Percentiles rank a stretch among this genome's conserved stretches.
These are phyloP conservation scores for Malassezia caprae DNA, from an alignment of 1,284 basidiomycete species.

Conservation along the genomic window DNA sequence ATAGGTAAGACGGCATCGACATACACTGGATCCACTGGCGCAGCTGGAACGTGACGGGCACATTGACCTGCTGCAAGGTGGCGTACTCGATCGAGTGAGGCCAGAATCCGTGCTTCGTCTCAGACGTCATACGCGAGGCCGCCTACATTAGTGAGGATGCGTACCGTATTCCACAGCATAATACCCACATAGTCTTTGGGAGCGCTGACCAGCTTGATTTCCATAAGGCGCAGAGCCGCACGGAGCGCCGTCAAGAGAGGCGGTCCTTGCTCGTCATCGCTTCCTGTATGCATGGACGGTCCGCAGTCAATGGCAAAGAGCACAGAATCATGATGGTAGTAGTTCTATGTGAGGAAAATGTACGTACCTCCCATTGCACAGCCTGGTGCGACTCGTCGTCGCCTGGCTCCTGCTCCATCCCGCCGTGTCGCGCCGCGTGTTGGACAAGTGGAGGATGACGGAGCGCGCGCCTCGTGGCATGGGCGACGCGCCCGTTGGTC, in stretches of 20 bases:
- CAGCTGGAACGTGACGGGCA: conserved; percentile 53
- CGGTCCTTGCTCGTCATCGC: conserved; percentile 27
- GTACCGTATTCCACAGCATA: conserved; percentile 80
- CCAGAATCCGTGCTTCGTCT: conserved; percentile 1
- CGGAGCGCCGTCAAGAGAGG: conserved; percentile 59
- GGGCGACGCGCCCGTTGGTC: conserved; percentile 1
- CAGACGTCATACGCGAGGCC: conserved; percentile 12
- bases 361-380: conserved; percentile 15
- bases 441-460: neutral
- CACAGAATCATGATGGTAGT: conserved; percentile 30
- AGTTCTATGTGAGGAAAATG: neutral
- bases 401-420: neutral
- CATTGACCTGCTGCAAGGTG: conserved; percentile 64
- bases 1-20: conserved; percentile 5
- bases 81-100: conserved; percentile 52
- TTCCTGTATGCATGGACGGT: conserved; percentile 63
- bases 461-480: conserved; percentile 4
- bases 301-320: conserved; percentile 90
- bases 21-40: conserved; percentile 58
- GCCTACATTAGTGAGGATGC: conserved; percentile 26
- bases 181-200: conserved; percentile 81
- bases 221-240: conserved; percentile 71
- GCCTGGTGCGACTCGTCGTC: conserved; percentile 6
- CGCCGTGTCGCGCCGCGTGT: neutral
- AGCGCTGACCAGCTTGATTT: conserved; percentile 75